phyloP scores from a whole-genome alignment of 2,329 filamentous ascomycete genomes.

The Blumeria hordei region DNA sequence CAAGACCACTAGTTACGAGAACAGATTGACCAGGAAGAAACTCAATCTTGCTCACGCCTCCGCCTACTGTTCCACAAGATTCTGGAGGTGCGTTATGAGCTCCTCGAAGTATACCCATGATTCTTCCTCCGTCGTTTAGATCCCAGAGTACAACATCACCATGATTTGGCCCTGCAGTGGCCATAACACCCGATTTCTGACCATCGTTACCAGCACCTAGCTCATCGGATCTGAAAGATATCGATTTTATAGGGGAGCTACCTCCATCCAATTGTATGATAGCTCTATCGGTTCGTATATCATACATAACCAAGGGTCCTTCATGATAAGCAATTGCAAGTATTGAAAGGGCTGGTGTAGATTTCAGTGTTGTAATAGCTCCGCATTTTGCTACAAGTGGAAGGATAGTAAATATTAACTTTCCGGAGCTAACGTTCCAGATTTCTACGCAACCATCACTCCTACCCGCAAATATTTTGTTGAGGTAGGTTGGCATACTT shows the following conservation, averaged over 20 bases:
- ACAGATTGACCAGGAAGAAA: slow-evolving; percentile 79
- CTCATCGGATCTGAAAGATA: slow-evolving; percentile 78
- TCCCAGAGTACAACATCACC: slow-evolving; percentile 96
- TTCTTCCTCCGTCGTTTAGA: slow-evolving; percentile 64
- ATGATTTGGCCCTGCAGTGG: slow-evolving; percentile 52
- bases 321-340: slow-evolving; percentile 71
- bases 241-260: slow-evolving; percentile 46
- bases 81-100: slow-evolving; percentile 56
- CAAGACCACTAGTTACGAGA: slow-evolving; percentile 68
- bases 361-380: slow-evolving; percentile 65
- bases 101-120: slow-evolving; percentile 66
- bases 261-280: slow-evolving; percentile 46
- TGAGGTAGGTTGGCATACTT: slow-evolving; percentile 83
- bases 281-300: slow-evolving; percentile 55
- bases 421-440: slow-evolving; percentile 87
- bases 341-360: slow-evolving; percentile 61
- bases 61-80: slow-evolving; percentile 28
- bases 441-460: slow-evolving; percentile 81
- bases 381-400: slow-evolving; percentile 50
- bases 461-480: slow-evolving; percentile 81
- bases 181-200: slow-evolving; percentile 72
- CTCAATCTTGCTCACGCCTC: slow-evolving; percentile 68
- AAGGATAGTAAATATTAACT: slow-evolving; percentile 72
- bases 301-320: slow-evolving; percentile 56
- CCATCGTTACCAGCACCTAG: slow-evolving; percentile 75